These are phyloP conservation scores for Mycena crocata DNA, from an alignment of 768 basidiomycete genomes.

Conservation along the genomic window DNA sequence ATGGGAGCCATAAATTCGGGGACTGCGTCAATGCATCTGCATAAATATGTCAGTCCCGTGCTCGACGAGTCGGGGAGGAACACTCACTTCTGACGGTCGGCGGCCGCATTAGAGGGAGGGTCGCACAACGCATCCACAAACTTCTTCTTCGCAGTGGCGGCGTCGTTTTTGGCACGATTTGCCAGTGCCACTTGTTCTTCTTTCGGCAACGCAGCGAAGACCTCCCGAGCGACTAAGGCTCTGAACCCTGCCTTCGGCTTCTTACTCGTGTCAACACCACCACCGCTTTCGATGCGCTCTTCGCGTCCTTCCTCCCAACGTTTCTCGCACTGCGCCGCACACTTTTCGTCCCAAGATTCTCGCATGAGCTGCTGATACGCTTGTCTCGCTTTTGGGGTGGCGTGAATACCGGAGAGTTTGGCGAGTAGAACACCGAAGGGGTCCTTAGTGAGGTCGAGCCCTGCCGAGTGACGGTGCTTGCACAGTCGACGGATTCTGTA, in stretches of 20 bases:
- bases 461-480: too few species aligned
- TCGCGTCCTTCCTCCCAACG: neutral
- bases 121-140: neutral
- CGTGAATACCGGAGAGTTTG: neutral
- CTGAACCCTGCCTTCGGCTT: neutral
- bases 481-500: too few species aligned
- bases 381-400: neutral
- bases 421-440: too few species aligned
- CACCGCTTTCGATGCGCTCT: neutral
- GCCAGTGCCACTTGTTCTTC: neutral
- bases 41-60: neutral
- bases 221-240: neutral
- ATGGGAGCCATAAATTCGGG: neutral
- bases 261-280: neutral
- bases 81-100: neutral
- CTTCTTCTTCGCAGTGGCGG: neutral
- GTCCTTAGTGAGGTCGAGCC: too few species aligned
- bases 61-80: neutral
- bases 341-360: neutral
- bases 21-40: neutral
- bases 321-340: neutral
- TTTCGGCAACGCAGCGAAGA: neutral
- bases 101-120: neutral
- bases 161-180: neutral
- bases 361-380: neutral